A percentile compares a stretch with the other conserved stretches of the same genome.
These are phyloP conservation scores for Tetracladium marchalianum DNA, from an alignment of 495 filamentous ascomycete species.

Conservation along the genomic window DNA sequence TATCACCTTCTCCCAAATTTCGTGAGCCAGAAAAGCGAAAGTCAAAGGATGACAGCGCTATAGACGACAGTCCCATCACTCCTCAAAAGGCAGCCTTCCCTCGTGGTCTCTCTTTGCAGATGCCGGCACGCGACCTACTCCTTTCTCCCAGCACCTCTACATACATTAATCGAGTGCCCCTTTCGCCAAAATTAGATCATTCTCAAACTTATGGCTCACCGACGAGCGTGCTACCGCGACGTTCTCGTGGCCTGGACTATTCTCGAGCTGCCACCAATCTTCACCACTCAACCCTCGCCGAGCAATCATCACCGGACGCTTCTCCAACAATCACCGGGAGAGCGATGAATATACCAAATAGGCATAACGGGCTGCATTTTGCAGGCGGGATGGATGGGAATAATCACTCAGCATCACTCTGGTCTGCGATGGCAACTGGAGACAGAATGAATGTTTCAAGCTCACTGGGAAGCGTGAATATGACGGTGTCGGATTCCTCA, in stretches of 20 bases:
- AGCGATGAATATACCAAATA: conserved; percentile 63
- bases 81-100: conserved; percentile 52
- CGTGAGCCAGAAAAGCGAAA: conserved; percentile 39
- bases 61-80: conserved; percentile 50
- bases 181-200: conserved; percentile 78
- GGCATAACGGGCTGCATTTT: conserved; percentile 27
- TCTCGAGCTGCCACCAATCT: conserved; percentile 90
- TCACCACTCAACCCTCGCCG: conserved; percentile 89
- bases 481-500: conserved; percentile 70
- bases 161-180: conserved; percentile 53
- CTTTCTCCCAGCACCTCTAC: conserved; percentile 39
- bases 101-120: conserved; percentile 61
- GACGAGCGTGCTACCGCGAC: conserved; percentile 72
- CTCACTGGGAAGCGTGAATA: conserved; percentile 74
- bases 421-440: conserved; percentile 28
- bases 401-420: conserved; percentile 24
- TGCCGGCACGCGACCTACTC: conserved; percentile 48
- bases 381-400: conserved; percentile 29
- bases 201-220: conserved; percentile 75
- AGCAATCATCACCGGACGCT: conserved; percentile 85
- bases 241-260: conserved; percentile 82
- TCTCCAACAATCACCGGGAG: conserved; percentile 77
- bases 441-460: conserved; percentile 71
- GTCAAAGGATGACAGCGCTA: conserved; percentile 74
- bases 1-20: conserved; percentile 62